A percentile compares a stretch with the other conserved stretches of the same genome.
Conservation (phyloP, 2,329 filamentous ascomycete species). For the Mycosphaerella sp. region DNA sequence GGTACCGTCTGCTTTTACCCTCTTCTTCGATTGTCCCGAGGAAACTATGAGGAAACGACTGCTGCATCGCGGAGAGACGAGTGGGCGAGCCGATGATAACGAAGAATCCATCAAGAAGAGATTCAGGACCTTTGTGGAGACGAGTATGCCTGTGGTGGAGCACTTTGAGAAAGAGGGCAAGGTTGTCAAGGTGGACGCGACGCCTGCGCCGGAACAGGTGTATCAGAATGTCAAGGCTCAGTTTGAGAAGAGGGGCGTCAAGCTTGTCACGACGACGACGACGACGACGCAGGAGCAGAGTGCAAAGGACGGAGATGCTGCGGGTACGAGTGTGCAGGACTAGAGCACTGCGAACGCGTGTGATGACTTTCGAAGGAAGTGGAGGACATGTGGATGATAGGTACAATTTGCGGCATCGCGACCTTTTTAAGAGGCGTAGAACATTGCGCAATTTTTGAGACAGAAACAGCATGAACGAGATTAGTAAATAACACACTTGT, state of each 20-base stretch:
- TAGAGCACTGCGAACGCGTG: too few relatives aligned
- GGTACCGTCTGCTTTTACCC: conserved; percentile 72
- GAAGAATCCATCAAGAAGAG: conserved; percentile 93
- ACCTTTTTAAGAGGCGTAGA: too few relatives aligned
- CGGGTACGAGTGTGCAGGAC: conserved; percentile 9
- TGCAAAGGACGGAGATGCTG: conserved; percentile 5
- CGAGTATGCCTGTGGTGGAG: conserved; percentile 94
- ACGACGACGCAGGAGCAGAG: conserved; percentile 8
- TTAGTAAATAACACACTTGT: too few relatives aligned
- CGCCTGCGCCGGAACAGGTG: conserved; percentile 59
- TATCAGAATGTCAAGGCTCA: conserved; percentile 50
- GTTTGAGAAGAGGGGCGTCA: conserved; percentile 42
- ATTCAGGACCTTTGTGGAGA: conserved; percentile 89
- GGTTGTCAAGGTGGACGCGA: conserved; percentile 75
- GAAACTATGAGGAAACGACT: conserved; percentile 77
- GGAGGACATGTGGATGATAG: too few relatives aligned
- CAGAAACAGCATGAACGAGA: too few relatives aligned
- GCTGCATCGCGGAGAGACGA: conserved; percentile 86
- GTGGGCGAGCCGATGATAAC: conserved; percentile 87
- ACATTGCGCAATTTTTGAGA: too few relatives aligned
- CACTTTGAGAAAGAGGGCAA: conserved; percentile 69
- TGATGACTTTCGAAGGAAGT: too few relatives aligned
- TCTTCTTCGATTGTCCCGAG: conserved; percentile 94
- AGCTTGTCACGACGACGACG: conserved; percentile 11
- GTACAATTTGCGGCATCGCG: too few relatives aligned